phyloP scores from a whole-genome alignment of 805 yeast genomes.

The Ogataea salicorniae region DNA sequence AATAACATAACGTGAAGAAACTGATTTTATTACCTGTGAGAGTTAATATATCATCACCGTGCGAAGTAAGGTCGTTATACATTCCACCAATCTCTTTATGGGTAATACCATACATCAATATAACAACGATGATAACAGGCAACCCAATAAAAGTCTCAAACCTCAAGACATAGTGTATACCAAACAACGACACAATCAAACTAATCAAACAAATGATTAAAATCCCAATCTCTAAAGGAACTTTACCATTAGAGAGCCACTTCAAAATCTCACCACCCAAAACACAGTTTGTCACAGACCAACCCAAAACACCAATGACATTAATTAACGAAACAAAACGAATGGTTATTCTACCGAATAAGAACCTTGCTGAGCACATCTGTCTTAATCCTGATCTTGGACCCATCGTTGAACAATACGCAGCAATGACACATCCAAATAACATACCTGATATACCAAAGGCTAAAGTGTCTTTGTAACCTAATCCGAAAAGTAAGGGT shows the following conservation, averaged over 20 bases:
- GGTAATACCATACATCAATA: slow-evolving; percentile 60
- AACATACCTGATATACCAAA: slow-evolving; percentile 60
- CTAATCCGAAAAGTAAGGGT: slow-evolving; percentile 63
- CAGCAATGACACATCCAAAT: slow-evolving; percentile 73
- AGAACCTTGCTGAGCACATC: slow-evolving; percentile 74
- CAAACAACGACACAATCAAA: slow-evolving; percentile 66
- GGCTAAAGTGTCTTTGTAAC: slow-evolving; percentile 57
- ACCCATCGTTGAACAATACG: slow-evolving; percentile 82
- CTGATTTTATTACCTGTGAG: slow-evolving; percentile 65
- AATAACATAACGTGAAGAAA: slow-evolving; percentile 66
- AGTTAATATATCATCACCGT: slow-evolving; percentile 34
- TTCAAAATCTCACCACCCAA: slow-evolving; percentile 81
- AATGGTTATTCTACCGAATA: slow-evolving; percentile 85
- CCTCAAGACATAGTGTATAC: slow-evolving; percentile 63
- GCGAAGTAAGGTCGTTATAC: slow-evolving; percentile 34
- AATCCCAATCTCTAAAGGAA: slow-evolving; percentile 73
- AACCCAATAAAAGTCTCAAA: slow-evolving; percentile 65
- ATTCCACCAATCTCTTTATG: slow-evolving; percentile 34
- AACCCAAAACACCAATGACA: slow-evolving; percentile 77
- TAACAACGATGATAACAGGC: slow-evolving; percentile 64
- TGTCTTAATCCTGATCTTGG: slow-evolving; percentile 88
- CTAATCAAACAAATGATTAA: slow-evolving; percentile 61
- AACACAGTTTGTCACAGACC: slow-evolving; percentile 89
- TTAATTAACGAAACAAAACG: slow-evolving; percentile 68
- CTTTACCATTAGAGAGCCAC: slow-evolving; percentile 56